Base-by-base conservation (phyloP, 1,139 yeast genomes). In the Taphrina confusa region DNA sequence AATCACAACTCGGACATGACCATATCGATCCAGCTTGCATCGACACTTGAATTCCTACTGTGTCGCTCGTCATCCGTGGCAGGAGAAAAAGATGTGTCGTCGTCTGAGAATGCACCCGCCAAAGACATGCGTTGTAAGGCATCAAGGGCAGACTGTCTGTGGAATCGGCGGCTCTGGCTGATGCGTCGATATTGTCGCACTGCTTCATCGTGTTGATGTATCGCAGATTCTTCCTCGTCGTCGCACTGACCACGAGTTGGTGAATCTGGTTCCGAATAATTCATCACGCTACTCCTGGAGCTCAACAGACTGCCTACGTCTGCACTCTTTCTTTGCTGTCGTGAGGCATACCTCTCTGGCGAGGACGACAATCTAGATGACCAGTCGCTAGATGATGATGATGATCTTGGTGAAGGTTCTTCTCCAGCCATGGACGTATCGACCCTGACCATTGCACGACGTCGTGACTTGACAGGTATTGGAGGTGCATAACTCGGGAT, bases 101-200 rank as follows among this genome's bases (percentile, higher is more conserved):
- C 42, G n/a, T 37, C 42, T 11, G 23, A 18, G 8, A 18, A 12
- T n/a, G 42, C 18, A 2, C 25, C 18, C 25, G 42, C 42, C 4
- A n/a, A 18, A 2, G 42, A 37, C 42, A 37, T 37, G 12, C 42
- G 42, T n/a, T 37, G 42, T 4, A 37, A n/a, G 1, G 42, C 42
- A n/a, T 37, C 42, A 23, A 37, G 12, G 42, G 42, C 42, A 6
- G 42, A 37, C 12, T 37, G 22, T 37, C 42, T 23, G 20, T 37
- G 42, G 23, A 37, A 37, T 18, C 42, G 18, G 42, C 42, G 42
- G 9, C 42, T 23, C 20, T 37, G 42, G 23, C 42, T 37, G 23
- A 37, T 37, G n/a, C 25, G 20, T 4, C 42, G 42, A 4, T 37
- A 37, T 18, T 37, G 42, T 18, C 23, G 18, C n/a, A 37, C 42